Evolutionary conservation across 2,329 filamentous ascomycete species (phyloP), one percentile per base, ranked within the genome.

Genomic region (Celoporthe dispersa): DNA sequence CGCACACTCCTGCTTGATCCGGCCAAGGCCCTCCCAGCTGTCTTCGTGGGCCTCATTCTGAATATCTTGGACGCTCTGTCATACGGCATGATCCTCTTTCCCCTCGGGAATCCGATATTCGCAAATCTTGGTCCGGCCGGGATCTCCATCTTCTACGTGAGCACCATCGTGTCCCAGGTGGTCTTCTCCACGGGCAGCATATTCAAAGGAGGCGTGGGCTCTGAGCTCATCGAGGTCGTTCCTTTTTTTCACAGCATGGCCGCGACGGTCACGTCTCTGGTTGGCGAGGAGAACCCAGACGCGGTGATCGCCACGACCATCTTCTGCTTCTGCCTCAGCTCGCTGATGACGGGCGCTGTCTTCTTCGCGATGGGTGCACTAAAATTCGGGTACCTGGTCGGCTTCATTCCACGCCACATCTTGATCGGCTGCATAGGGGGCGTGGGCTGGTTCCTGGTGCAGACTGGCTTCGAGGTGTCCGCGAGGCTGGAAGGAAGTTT

Each of bases 191-290:
- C 87, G 28, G 92, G 94, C 0, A 98, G 94, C 76, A 90, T 93
- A 44, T 99, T 99, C 82, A 91, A 88, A 74, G 95, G 96, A 22
- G 94, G 93, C 3, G 90, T 99, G 70, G 96, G 96, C 6, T 98
- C 96, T 2, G 96, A 99, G 80, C 91, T 99, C 88, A 99, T 98
- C 74, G 96, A 99, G 81, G 95, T 98, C 1, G 95, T 99, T 0
- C 96, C 95, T 0, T 99, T 99, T 82, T 98, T 99, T 79, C 96
- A 99, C 82, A 97, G 95, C 77, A 99, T 99, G 95, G 94, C 96
- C 0, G 90, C 91, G 73, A 95, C 92, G 39, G 98, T 98, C 77
- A 90, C 96, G 74, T 84, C 85, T 19, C 85, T 87, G 59, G 90
- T 99, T 73, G 93, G 95, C 22, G 88, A 92, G 72, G 90, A 94